These are phyloP conservation scores for Talaromyces albobiverticillius DNA, from an alignment of 2,329 filamentous ascomycete species.

Conservation along the genomic window DNA sequence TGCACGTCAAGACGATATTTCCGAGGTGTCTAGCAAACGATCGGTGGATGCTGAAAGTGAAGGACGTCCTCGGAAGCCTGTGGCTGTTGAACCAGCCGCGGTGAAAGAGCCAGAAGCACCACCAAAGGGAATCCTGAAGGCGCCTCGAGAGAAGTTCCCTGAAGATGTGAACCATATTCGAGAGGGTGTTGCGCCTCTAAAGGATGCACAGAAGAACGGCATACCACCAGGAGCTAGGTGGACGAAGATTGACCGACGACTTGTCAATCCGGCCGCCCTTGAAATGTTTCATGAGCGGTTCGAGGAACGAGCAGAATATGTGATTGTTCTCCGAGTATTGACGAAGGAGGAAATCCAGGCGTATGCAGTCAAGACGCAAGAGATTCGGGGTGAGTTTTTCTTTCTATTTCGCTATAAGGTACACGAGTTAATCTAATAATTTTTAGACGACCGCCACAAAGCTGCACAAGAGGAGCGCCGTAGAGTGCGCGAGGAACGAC, in stretches of 20 bases:
- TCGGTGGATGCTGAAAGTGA: constrained; percentile 19
- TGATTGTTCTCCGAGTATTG: constrained; percentile 86
- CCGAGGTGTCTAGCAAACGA: constrained; percentile 18
- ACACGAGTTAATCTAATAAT: background rate
- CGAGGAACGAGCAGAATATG: constrained; percentile 87
- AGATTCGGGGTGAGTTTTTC: constrained; percentile 67
- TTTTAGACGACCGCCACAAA: constrained; percentile 35
- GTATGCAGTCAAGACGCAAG: constrained; percentile 76
- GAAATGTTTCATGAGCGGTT: constrained; percentile 85
- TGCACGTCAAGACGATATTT: constrained; percentile 16
- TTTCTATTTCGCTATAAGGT: background rate
- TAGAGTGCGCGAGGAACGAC: constrained; percentile 43
- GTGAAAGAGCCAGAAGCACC: constrained; percentile 59
- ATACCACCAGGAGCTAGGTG: constrained; percentile 78
- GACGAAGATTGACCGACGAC: constrained; percentile 86
- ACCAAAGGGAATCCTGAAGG: constrained; percentile 81
- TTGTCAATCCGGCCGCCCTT: constrained; percentile 86
- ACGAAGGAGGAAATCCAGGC: constrained; percentile 86
- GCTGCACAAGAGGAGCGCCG: constrained; percentile 35
- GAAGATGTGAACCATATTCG: constrained; percentile 79
- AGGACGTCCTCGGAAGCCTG: constrained; percentile 25
- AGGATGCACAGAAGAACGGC: constrained; percentile 72
- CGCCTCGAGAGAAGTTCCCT: constrained; percentile 77
- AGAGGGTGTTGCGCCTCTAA: constrained; percentile 90
- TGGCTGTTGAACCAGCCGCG: constrained; percentile 24